Percentiles rank a stretch among this genome's conserved stretches.
Conservation (phyloP, 305 asterid genomes). For the Fraxinus greggii region DNA sequence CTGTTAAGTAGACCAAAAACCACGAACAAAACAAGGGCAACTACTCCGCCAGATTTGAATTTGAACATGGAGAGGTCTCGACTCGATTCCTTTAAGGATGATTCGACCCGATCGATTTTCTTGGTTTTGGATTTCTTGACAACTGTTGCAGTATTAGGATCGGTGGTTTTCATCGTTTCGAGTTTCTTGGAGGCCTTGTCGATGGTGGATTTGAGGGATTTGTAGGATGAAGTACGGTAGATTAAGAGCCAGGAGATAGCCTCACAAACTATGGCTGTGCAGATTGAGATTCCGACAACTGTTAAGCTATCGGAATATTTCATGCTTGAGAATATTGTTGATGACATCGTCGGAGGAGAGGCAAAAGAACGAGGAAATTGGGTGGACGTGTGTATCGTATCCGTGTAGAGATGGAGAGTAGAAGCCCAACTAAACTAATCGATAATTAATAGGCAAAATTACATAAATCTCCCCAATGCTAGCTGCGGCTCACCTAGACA, state of each 20-base stretch:
- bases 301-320: slow-evolving; percentile 78
- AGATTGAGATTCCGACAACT: slow-evolving; percentile 66
- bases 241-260: slow-evolving; percentile 85
- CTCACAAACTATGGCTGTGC: slow-evolving; percentile 84
- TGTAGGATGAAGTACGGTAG: slow-evolving; percentile 92
- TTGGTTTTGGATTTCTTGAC: slow-evolving; percentile 63
- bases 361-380: not conserved
- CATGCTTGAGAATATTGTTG: slow-evolving; percentile 44
- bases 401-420: not conserved
- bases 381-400: not conserved
- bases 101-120: slow-evolving; percentile 85
- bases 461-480: not conserved
- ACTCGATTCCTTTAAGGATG: slow-evolving; percentile 85
- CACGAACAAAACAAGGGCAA: slow-evolving; percentile 77
- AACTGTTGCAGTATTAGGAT: slow-evolving; percentile 30
- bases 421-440: not conserved
- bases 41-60: slow-evolving; percentile 93
- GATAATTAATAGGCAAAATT: not conserved
- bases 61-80: slow-evolving; percentile 88
- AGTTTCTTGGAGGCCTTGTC: slow-evolving; percentile 96
- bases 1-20: slow-evolving; percentile 80
- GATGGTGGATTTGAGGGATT: slow-evolving; percentile 85
- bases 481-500: not conserved
- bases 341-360: slow-evolving; percentile 46
- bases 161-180: slow-evolving; percentile 72